Conservation (phyloP, 2,329 filamentous ascomycete species). For the Xylaria sp. region DNA sequence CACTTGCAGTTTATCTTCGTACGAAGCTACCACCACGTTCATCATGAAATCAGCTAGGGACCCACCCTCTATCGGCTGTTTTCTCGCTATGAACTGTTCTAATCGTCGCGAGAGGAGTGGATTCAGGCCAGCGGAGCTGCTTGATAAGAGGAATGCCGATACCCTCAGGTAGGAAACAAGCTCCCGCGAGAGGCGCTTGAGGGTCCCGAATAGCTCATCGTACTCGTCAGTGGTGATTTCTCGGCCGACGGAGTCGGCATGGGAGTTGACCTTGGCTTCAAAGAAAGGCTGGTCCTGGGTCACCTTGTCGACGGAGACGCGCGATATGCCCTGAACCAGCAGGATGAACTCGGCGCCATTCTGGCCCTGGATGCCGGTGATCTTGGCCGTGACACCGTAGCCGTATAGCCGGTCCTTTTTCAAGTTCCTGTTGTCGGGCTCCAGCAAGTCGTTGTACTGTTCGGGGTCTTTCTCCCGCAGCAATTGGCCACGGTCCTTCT, state of each 20-base stretch:
- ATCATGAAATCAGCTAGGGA: conserved; percentile 95
- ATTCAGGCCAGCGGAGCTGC: conserved; percentile 73
- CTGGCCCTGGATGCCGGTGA: conserved; percentile 80
- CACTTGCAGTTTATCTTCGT: conserved; percentile 91
- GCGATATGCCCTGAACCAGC: conserved; percentile 84
- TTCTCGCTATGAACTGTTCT: conserved; percentile 86
- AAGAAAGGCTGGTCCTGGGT: conserved; percentile 85
- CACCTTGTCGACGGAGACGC: conserved; percentile 80
- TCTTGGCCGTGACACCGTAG: conserved; percentile 84
- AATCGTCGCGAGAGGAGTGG: conserved; percentile 87
- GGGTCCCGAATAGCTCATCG: conserved; percentile 77
- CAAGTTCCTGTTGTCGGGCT: conserved; percentile 68
- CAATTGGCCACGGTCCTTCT: conserved; percentile 78
- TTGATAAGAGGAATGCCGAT: conserved; percentile 81
- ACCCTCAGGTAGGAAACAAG: conserved; percentile 86
- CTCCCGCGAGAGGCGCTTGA: conserved; percentile 88
- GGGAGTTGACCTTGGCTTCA: conserved; percentile 77
- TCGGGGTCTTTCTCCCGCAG: conserved; percentile 74
- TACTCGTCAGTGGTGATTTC: conserved; percentile 44
- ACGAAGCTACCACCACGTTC: conserved; percentile 85
- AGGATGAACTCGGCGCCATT: conserved; percentile 81
- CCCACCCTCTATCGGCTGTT: conserved; percentile 84
- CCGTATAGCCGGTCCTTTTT: conserved; percentile 80
- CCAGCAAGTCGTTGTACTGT: conserved; percentile 59
- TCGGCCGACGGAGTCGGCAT: conserved; percentile 43